Base-by-base conservation (phyloP, 495 filamentous ascomycete genomes). In the Trichoderma reesei region DNA sequence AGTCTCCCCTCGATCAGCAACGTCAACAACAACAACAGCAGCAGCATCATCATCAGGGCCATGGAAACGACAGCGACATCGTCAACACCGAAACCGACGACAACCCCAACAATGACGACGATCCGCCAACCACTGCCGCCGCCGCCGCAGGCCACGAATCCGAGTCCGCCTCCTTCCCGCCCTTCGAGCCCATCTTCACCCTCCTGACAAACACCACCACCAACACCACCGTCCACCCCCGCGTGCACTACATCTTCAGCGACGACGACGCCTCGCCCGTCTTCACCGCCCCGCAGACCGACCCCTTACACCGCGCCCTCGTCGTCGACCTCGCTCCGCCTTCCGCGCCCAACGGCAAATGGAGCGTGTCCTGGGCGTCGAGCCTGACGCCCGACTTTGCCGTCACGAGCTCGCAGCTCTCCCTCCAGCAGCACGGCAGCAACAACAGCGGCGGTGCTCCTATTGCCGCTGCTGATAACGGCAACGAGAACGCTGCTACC, bases 171-270 rank as follows among this genome's bases (percentile, higher is more conserved):
- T 0, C 41, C 59, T 62, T 60, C 31, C 77, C 78, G 3, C 72
- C 75, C 62, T 89, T 90, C 76, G 72, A 76, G 46, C 85, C 87
- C 33, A 79, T 88, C 75, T 90, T 89, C 74, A 80, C 85, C 9
- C 77, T 90, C 44, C 75, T 90, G 66, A 76, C 83, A 65, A 84
- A 86, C 70, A 68, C 78, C 16, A 75, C 73, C 18, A 77, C 74
- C 14, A 77, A 76, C 36, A 81, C 82, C 59, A 80, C 80, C 9
- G 78, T 90, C 74, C 81, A 93, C 74, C 92, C 95, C 66, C 85
- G 81, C 46, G 86, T 96, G 3, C 91, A 93, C 79, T 98, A 98
- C 76, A 83, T 96, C 65, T 98, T 96, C 76, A 82, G 81, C 67
- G 88, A 92, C 70, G 91, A 96, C 74, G 83, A 86, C 65, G 59